Percentiles rank a stretch among this genome's conserved stretches.
Conservation (phyloP, 2,329 filamentous ascomycete species). For the Neonectria sp. region DNA sequence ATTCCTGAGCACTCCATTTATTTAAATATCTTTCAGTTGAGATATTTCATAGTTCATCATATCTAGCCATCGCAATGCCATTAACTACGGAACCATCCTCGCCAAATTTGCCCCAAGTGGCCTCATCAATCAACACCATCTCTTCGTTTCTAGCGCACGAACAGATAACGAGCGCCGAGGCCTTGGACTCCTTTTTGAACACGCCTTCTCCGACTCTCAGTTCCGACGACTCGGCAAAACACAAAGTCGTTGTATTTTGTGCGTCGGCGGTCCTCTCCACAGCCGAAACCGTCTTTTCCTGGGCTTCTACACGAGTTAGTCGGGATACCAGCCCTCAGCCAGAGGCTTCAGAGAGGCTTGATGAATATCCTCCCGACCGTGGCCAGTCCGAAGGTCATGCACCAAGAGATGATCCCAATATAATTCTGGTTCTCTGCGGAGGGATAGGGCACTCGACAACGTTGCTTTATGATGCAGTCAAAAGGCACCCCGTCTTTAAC, state of each 20-base stretch:
- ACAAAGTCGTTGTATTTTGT: slow-evolving; percentile 35
- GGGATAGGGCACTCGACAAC: slow-evolving; percentile 43
- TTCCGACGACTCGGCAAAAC: not conserved
- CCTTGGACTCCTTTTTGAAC: slow-evolving; percentile 26
- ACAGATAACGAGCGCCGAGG: slow-evolving; percentile 22
- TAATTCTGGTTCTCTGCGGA: slow-evolving; percentile 38
- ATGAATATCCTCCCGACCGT: not conserved
- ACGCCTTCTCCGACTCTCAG: not conserved
- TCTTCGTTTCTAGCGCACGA: slow-evolving; percentile 37
- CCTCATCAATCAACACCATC: slow-evolving; percentile 26
- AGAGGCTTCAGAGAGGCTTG: not conserved
- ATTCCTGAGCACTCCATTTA: no score
- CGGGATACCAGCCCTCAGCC: not conserved
- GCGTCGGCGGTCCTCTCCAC: slow-evolving; percentile 38
- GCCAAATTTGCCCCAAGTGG: not conserved
- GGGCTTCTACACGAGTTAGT: not conserved
- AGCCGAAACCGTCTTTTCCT: slow-evolving; percentile 35
- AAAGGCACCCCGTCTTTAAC: slow-evolving; percentile 33
- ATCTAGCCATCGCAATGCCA: not conserved
- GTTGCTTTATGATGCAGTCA: slow-evolving; percentile 38
- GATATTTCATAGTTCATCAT: not conserved
- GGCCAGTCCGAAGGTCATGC: not conserved
- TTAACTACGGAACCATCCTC: not conserved
- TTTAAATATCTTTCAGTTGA: no score
- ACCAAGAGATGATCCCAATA: not conserved